These are phyloP conservation scores for Cladobotryum mycophilum DNA, from an alignment of 2,329 filamentous ascomycete genomes.

Conservation along the genomic window DNA sequence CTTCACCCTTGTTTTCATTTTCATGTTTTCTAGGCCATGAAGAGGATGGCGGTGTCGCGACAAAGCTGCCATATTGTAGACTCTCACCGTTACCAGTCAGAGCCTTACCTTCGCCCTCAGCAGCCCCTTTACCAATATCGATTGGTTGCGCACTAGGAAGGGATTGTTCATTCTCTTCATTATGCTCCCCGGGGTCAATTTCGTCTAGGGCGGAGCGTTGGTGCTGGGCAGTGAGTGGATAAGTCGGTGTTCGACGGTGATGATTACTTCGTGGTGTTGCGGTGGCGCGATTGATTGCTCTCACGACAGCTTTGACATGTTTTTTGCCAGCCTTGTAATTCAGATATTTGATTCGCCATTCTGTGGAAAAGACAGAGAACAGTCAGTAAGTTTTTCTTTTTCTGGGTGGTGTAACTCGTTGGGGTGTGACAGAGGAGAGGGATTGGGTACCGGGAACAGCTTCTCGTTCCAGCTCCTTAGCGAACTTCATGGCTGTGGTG, in stretches of 20 bases:
- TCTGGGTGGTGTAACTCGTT: not conserved
- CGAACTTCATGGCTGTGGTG: slow-evolving; percentile 55
- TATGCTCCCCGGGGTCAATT: not conserved
- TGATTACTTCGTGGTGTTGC: slow-evolving; percentile 40
- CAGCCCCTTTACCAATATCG: not conserved
- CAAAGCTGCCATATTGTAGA: slow-evolving; percentile 49
- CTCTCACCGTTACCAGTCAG: slow-evolving; percentile 34
- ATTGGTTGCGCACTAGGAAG: not conserved
- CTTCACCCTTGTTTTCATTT: slow-evolving; percentile 19
- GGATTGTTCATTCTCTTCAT: not conserved
- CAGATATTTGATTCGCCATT: slow-evolving; percentile 92
- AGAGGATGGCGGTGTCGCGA: slow-evolving; percentile 32
- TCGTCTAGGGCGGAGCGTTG: not conserved
- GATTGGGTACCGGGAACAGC: slow-evolving; percentile 63
- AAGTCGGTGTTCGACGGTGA: slow-evolving; percentile 27
- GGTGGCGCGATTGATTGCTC: slow-evolving; percentile 61
- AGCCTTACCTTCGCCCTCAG: slow-evolving; percentile 33
- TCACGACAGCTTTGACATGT: slow-evolving; percentile 74
- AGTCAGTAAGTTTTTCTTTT: not conserved
- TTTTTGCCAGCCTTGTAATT: slow-evolving; percentile 97
- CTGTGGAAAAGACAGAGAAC: slow-evolving; percentile 27
- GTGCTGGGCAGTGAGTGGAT: slow-evolving; percentile 13
- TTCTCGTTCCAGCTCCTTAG: slow-evolving; percentile 77
- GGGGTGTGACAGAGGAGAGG: not conserved
- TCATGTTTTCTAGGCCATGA: slow-evolving; percentile 17